phyloP scores from a whole-genome alignment of 2,329 filamentous ascomycete genomes.

The Paecilomyces sp. region DNA sequence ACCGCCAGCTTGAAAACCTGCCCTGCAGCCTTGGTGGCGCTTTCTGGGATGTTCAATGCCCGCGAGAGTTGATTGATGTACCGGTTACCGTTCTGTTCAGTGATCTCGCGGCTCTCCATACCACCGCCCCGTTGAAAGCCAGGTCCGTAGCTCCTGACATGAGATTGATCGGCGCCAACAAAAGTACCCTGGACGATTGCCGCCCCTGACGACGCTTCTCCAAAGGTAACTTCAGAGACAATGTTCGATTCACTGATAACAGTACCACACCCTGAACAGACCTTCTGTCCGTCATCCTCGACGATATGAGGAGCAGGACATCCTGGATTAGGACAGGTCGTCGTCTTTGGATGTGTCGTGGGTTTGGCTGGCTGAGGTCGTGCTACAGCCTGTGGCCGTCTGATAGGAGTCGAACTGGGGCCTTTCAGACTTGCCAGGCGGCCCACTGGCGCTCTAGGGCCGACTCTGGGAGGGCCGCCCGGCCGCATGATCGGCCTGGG shows the following conservation, averaged over 20 bases:
- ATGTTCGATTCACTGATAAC: slow-evolving; percentile 82
- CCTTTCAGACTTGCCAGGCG: slow-evolving; percentile 34
- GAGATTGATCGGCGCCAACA: slow-evolving; percentile 77
- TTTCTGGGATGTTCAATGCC: slow-evolving; percentile 45
- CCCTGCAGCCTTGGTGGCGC: slow-evolving; percentile 57
- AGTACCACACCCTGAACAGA: slow-evolving; percentile 78
- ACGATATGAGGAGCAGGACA: slow-evolving; percentile 40
- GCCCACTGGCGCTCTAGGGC: slow-evolving; percentile 21
- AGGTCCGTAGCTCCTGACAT: slow-evolving; percentile 55
- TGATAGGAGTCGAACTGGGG: slow-evolving; percentile 29
- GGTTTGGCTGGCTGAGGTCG: slow-evolving; percentile 22
- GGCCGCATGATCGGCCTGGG: slow-evolving; percentile 26
- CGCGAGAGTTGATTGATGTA: slow-evolving; percentile 37
- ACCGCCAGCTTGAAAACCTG: slow-evolving; percentile 72
- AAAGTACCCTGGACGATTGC: slow-evolving; percentile 87
- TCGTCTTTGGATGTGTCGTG: slow-evolving; percentile 30
- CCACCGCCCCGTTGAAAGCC: slow-evolving; percentile 41
- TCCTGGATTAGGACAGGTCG: slow-evolving; percentile 37
- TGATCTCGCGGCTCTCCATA: slow-evolving; percentile 44
- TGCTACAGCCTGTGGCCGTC: slow-evolving; percentile 26
- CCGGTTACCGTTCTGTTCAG: slow-evolving; percentile 37
- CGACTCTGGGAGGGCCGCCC: slow-evolving; percentile 15
- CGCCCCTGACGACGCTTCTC: slow-evolving; percentile 76
- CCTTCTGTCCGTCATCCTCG: slow-evolving; percentile 41
- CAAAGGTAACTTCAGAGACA: slow-evolving; percentile 85